Conservation (phyloP, 176 grass and related monocot species). For the Phyllostachys edulis region DNA sequence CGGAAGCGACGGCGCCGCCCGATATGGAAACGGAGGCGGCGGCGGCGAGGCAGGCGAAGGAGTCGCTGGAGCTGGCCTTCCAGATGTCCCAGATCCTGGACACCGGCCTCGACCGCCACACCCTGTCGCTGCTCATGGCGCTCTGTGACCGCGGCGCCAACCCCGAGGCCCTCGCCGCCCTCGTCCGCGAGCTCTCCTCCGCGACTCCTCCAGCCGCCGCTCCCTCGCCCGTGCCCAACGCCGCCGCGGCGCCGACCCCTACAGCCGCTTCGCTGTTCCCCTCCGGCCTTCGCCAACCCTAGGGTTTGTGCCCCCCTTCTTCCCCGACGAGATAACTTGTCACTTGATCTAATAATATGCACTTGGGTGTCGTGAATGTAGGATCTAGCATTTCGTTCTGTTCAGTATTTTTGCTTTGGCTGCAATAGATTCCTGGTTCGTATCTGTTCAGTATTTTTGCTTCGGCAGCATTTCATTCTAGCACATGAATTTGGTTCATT, state of each 20-base stretch:
- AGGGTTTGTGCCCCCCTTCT: slow-evolving; percentile 37
- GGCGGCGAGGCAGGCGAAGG: slow-evolving; percentile 61
- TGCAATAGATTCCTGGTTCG: neutral
- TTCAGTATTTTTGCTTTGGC: neutral
- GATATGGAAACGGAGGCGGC: slow-evolving; percentile 32
- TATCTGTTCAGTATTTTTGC: neutral
- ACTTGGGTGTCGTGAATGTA: neutral
- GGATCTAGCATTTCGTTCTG: neutral
- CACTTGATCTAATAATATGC: neutral
- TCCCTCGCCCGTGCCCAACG: slow-evolving; percentile 2
- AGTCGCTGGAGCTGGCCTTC: slow-evolving; percentile 74
- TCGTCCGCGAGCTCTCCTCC: slow-evolving; percentile 72
- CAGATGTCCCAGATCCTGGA: slow-evolving; percentile 77
- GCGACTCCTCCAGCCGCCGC: slow-evolving; percentile 13
- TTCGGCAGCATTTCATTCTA: neutral
- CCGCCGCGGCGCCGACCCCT: neutral
- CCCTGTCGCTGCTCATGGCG: slow-evolving; percentile 79
- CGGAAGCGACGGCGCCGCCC: neutral
- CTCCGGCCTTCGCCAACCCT: slow-evolving; percentile 39
- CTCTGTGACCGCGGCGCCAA: slow-evolving; percentile 80
- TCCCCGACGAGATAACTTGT: neutral
- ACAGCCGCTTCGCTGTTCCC: slow-evolving; percentile 35
- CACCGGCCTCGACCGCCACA: slow-evolving; percentile 71
- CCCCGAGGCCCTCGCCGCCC: slow-evolving; percentile 74
- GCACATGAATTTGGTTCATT: neutral